Evolutionary conservation across 352 stramenopile genomes (phyloP).

Genomic region (Phytophthora pseudosyringae): DNA sequence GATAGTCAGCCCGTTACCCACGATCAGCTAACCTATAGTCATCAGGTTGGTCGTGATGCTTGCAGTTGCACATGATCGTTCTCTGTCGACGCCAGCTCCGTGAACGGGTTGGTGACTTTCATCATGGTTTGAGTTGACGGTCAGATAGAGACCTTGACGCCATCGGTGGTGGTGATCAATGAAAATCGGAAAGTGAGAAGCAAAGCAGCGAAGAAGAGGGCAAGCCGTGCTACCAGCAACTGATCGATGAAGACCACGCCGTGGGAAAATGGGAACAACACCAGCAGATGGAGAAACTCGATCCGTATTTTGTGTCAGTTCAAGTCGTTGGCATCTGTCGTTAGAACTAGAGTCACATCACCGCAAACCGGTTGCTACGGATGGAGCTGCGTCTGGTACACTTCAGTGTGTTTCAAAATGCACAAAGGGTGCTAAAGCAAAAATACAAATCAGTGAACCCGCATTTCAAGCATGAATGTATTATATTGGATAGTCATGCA

Average conservation of each 20-base stretch:
- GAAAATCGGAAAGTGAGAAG: conserved; percentile 3
- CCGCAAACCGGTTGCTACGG: neutral
- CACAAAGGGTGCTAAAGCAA: too few relatives aligned
- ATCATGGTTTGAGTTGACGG: neutral
- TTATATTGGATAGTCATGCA: neutral
- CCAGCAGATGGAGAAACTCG: neutral
- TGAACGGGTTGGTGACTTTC: conserved; percentile 19
- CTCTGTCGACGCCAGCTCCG: conserved; percentile 4
- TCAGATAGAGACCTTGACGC: neutral
- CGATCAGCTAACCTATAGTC: conserved; percentile 15
- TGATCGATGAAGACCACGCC: neutral
- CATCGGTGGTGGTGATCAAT: neutral
- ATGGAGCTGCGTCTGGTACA: too few relatives aligned
- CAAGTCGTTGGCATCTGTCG: conserved; percentile 3
- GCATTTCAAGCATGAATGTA: too few relatives aligned
- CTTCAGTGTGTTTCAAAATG: too few relatives aligned
- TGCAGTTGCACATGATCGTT: conserved; percentile 8
- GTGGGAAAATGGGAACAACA: too few relatives aligned
- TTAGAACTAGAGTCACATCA: conserved; percentile 1
- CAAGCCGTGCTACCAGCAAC: neutral
- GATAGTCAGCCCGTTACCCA: conserved; percentile 10
- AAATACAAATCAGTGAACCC: too few relatives aligned
- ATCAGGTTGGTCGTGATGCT: conserved; percentile 26
- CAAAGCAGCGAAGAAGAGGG: too few relatives aligned
- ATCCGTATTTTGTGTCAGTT: conserved; percentile 9